Evolutionary conservation across 2,329 filamentous ascomycete genomes (phyloP), one percentile per base, ranked within the genome.

Genomic region (Elsinoe fawcettii): DNA sequence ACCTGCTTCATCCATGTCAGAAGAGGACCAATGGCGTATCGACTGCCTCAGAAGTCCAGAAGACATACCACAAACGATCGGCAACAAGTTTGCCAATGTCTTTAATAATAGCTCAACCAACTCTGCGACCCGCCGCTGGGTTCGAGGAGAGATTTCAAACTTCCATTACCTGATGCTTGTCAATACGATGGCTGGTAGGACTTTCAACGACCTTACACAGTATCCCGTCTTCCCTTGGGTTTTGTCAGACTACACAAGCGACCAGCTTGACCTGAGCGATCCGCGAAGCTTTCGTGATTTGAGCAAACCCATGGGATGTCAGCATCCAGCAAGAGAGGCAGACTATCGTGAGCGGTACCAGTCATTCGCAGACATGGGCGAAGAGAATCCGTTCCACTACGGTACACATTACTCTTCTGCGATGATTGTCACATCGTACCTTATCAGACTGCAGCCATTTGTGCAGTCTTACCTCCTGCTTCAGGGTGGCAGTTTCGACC

Each of bases 201-300:
- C 93, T 0, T 99, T 99, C 75, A 99, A 99, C 67, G 93, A 99
- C 67, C 77, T 99, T 16, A 99, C 93, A 0, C 95, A 99, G 66
- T 99, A 99, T 66, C 93, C 93, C 0, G 91, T 99, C 16, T 99
- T 99, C 63, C 93, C 93, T 0, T 99, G 93, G 93, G 86, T 99
- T 2, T 75, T 99, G 46, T 91, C 93, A 0, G 92, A 99, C 67
- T 99, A 99, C 69, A 92, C 87, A 0, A 97, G 92, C 64, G 87
- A 95, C 16, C 90, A 96, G 68, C 77, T 99, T 9, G 90, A 99
- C 66, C 74, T 99, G 43, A 84, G 83, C 34, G 83, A 97, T 65
- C 90, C 91, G 1, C 83, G 84, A 41, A 89, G 84, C 2, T 99
- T 96, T 72, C 83, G 93, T 61, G 91, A 99, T 67, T 74, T 99